Percentiles rank a stretch among this genome's conserved stretches.
Conservation (phyloP, 805 yeast species). For the Kuraishia borneana region DNA sequence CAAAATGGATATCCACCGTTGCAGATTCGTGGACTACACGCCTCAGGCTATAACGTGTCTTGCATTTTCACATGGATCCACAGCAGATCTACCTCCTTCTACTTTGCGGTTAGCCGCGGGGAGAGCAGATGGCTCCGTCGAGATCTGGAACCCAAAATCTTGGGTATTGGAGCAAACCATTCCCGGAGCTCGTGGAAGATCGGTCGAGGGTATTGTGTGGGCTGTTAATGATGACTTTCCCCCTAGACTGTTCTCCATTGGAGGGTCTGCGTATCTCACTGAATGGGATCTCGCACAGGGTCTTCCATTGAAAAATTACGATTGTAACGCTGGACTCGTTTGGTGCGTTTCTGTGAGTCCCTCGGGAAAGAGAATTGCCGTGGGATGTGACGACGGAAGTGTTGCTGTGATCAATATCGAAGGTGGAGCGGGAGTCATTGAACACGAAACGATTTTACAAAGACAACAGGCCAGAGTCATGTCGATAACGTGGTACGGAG, state of each 20-base stretch:
- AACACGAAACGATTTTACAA: constrained; percentile 64
- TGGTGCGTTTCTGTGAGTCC: constrained; percentile 76
- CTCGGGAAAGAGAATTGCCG: constrained; percentile 55
- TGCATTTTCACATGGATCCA: constrained; percentile 60
- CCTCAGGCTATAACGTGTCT: constrained; percentile 78
- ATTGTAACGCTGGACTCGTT: constrained; percentile 86
- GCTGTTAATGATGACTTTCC: constrained; percentile 29
- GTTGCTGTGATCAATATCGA: constrained; percentile 76
- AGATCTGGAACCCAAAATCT: constrained; percentile 83
- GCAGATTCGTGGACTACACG: constrained; percentile 81
- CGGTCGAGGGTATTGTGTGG: constrained; percentile 90
- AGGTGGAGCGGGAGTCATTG: constrained; percentile 78
- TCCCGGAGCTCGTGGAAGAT: constrained; percentile 71
- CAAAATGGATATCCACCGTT: constrained; percentile 71
- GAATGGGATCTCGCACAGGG: constrained; percentile 86
- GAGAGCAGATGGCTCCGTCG: constrained; percentile 88
- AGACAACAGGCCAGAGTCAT: constrained; percentile 78
- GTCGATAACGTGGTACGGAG: constrained; percentile 63
- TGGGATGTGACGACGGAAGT: constrained; percentile 93
- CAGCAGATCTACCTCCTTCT: constrained; percentile 31
- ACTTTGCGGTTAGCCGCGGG: constrained; percentile 82
- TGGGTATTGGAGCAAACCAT: constrained; percentile 74
- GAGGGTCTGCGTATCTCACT: constrained; percentile 83
- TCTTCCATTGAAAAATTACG: constrained; percentile 61
- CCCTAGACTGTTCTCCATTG: constrained; percentile 79